Base-by-base conservation (phyloP, 2,329 filamentous ascomycete genomes). In the Stachybotrys chartarum region DNA sequence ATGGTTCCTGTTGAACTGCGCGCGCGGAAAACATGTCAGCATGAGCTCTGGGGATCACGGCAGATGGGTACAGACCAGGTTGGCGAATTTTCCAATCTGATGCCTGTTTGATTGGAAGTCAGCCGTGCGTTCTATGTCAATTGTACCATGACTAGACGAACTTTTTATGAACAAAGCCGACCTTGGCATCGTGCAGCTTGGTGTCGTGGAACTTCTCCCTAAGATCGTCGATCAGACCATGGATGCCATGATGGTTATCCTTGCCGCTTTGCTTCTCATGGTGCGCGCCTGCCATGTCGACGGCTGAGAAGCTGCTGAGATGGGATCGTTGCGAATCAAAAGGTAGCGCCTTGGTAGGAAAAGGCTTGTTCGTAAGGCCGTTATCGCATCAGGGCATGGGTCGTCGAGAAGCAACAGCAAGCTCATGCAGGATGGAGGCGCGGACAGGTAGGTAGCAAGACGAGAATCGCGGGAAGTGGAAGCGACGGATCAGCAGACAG, bases 1-100 rank as follows among this genome's bases (percentile, higher is more conserved):
- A 70, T 97, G 93, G 60, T 95, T 90, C 30, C 81, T 78, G 66
- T 97, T 97, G 74, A 96, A 82, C 80, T 83, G 53, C 1, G 5
- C 35, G 24, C 24, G 24, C 24, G 24, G 24, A 24, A 24, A 42
- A 42, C 35, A 42, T 14, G 35, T 42, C 14, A 42, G 35, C 24
- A 24, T 42, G 35, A 14, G 14, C 14, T 42, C 35, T 14, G 35
- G 8, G 35, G 10, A 42, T 14, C 35, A 42, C 14, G 8, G 35
- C 14, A 48, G 46, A 2, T 24, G 10, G 45, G 59, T 17, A 42
- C 75, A 58, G 72, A 85, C 81, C 61, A 87, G 61, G 61, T 87
- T 87, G 46, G 71, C 80, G 52, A 86, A 71, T 66, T 87, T 87
- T 54, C 84, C 84, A 62, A 86, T 76, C 57, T 84, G 76, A 60